phyloP scores from a whole-genome alignment of 805 yeast species.

The Gaillardinia entomophila region DNA sequence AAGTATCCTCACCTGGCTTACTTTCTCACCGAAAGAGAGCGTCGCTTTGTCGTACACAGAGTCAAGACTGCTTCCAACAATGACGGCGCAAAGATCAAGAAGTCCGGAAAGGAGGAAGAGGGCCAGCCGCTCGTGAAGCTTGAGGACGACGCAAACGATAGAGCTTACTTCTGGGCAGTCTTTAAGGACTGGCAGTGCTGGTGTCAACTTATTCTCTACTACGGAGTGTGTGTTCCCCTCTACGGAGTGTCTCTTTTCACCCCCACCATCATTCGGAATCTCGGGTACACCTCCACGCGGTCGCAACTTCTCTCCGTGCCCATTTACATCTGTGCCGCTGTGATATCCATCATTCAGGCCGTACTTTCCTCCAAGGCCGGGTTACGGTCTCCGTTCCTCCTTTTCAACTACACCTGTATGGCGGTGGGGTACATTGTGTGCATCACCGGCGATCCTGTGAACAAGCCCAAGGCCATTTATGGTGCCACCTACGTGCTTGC shows the following conservation, averaged over 20 bases:
- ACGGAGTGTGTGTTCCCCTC: conserved; percentile 25
- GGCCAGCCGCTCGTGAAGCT: neutral
- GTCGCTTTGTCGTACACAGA: conserved; percentile 7
- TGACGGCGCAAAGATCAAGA: neutral
- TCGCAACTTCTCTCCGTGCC: conserved; percentile 44
- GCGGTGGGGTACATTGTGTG: conserved; percentile 27
- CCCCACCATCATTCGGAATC: conserved; percentile 38
- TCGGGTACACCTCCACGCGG: conserved; percentile 36
- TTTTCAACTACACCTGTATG: conserved; percentile 17
- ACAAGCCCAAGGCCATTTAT: conserved; percentile 19
- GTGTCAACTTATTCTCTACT: conserved; percentile 17
- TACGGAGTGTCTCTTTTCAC: conserved; percentile 37
- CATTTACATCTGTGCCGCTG: conserved; percentile 30
- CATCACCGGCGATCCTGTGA: conserved; percentile 15
- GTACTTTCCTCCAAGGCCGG: conserved; percentile 19
- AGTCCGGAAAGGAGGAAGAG: too few relatives aligned
- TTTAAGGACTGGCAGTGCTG: conserved; percentile 25
- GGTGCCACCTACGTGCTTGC: conserved; percentile 26
- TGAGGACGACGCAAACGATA: conserved; percentile 2
- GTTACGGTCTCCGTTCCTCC: conserved; percentile 22
- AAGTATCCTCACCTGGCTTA: conserved; percentile 5
- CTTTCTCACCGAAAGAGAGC: conserved; percentile 7
- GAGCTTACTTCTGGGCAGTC: conserved; percentile 11
- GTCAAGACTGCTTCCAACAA: conserved; percentile 5
- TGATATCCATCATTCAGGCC: conserved; percentile 22